phyloP scores from a whole-genome alignment of 768 basidiomycete genomes.

The Boletus subcaerulescens region DNA sequence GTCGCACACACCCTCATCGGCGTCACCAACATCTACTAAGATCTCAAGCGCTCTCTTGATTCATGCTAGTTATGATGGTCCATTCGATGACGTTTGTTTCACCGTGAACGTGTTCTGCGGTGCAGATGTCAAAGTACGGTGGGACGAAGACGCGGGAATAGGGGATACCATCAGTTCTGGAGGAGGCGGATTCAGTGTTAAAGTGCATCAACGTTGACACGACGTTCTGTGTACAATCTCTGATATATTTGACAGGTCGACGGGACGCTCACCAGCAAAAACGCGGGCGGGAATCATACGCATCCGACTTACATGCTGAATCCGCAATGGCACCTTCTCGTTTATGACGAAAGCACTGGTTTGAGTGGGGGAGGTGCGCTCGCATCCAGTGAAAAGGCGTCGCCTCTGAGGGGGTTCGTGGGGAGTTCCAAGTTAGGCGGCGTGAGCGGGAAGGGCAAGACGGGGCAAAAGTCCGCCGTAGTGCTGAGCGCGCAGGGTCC shows the following conservation, averaged over 20 bases:
- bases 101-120: conserved; percentile 57
- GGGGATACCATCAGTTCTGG: background rate
- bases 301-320: conserved; percentile 84
- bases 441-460: background rate
- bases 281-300: conserved; percentile 80
- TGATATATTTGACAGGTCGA: conserved; percentile 43
- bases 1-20: background rate
- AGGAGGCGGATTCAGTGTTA: conserved; percentile 8
- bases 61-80: conserved; percentile 68
- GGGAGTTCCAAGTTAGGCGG: conserved; percentile 9
- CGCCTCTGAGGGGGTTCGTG: background rate
- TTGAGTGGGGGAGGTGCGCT: conserved; percentile 2
- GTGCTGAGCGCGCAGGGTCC: conserved; percentile 50
- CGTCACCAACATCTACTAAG: conserved; percentile 20
- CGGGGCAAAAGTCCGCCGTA: conserved; percentile 37
- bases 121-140: conserved; percentile 35
- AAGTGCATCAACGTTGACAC: conserved; percentile 6
- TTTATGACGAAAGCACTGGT: conserved; percentile 39
- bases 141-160: conserved; percentile 41
- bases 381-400: background rate
- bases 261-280: conserved; percentile 62
- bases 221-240: background rate
- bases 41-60: conserved; percentile 46
- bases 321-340: conserved; percentile 76
- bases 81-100: conserved; percentile 57